Base-by-base conservation (phyloP, 2,329 filamentous ascomycete species). In the Colletotrichum falcatum region DNA sequence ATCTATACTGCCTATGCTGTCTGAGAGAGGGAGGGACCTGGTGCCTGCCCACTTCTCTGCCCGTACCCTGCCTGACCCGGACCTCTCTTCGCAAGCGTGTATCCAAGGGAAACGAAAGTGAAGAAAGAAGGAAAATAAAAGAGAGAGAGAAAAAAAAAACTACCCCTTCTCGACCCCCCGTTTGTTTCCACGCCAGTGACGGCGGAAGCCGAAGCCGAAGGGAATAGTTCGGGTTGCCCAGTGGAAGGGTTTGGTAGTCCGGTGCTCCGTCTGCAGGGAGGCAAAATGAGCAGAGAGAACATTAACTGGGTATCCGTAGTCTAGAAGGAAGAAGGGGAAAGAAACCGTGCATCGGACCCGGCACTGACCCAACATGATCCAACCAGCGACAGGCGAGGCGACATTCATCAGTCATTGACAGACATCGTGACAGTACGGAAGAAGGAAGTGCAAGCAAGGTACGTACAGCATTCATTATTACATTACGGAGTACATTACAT, bases 181-280 rank as follows among this genome's bases (percentile, higher is more conserved):
- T 59, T 59, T 65, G 58, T 62, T 49, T 58, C 58, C 55, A 51
- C 58, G 51, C 23, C 28, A 61, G 58, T 26, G 58, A 49, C 44
- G 58, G 58, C 58, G 58, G 42, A 49, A 48, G 28, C 51, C 51
- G 51, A 35, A 54, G 20, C 30, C 42, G 11, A 61, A 61, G 58
- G 35, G 63, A 35, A 66, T 66, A 70, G 28, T 30, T 51, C 67
- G 67, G 67, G 67, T 70, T 70, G 67, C 67, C 60, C 58, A 53
- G 67, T 70, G 67, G 46, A 70, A 67, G 67, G 64, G 64, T 61
- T 61, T 66, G 26, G 67, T 67, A 23, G 67, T 58, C 58, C 30
- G 53, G 66, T 55, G 49, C 39, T 67, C 59, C 59, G 44, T 51
- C 33, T 61, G 59, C 59, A 61, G 59, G 59, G 59, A 61, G 59